Evolutionary conservation across 208 protist species (phyloP).

Genomic region (Crithidia fasciculata): DNA sequence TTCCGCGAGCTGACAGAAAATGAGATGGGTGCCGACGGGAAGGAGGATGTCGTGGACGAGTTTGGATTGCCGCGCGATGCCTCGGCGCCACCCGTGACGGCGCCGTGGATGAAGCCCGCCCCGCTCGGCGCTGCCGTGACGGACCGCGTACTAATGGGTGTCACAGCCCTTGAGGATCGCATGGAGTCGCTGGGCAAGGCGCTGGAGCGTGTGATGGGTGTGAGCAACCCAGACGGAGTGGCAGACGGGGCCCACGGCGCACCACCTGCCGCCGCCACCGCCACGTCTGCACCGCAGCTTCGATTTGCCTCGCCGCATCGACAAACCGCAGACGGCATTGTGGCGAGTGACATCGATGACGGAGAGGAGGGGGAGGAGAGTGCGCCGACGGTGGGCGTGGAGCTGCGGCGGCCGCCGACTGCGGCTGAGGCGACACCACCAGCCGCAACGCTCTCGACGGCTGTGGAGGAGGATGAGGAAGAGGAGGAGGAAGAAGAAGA

Average conservation of each 20-base stretch:
- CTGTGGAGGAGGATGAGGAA: neutral
- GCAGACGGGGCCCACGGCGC: neutral
- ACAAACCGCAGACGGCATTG: slow-evolving; percentile 4
- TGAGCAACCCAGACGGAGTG: slow-evolving; percentile 2
- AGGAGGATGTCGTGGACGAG: slow-evolving; percentile 40
- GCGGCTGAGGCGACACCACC: neutral
- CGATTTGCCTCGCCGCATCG: slow-evolving; percentile 6
- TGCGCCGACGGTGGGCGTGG: slow-evolving; percentile 4
- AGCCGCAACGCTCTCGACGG: slow-evolving; percentile 14
- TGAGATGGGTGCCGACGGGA: slow-evolving; percentile 45
- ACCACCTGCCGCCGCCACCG: neutral
- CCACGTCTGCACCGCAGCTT: neutral
- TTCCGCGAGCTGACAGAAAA: slow-evolving; percentile 63
- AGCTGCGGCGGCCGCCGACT: neutral
- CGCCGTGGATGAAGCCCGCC: slow-evolving; percentile 4
- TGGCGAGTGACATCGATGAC: slow-evolving; percentile 3
- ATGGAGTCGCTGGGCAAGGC: slow-evolving; percentile 60
- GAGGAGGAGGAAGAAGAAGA: slow-evolving; percentile 7
- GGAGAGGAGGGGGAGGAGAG: neutral
- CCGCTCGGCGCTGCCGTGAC: slow-evolving; percentile 19
- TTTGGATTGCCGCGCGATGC: slow-evolving; percentile 31
- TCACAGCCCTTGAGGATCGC: slow-evolving; percentile 55
- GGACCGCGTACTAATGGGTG: slow-evolving; percentile 34
- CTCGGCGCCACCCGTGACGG: slow-evolving; percentile 12
- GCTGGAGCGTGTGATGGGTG: slow-evolving; percentile 43